Conservation (phyloP, 495 filamentous ascomycete genomes). For the Aspergillus hancockii region DNA sequence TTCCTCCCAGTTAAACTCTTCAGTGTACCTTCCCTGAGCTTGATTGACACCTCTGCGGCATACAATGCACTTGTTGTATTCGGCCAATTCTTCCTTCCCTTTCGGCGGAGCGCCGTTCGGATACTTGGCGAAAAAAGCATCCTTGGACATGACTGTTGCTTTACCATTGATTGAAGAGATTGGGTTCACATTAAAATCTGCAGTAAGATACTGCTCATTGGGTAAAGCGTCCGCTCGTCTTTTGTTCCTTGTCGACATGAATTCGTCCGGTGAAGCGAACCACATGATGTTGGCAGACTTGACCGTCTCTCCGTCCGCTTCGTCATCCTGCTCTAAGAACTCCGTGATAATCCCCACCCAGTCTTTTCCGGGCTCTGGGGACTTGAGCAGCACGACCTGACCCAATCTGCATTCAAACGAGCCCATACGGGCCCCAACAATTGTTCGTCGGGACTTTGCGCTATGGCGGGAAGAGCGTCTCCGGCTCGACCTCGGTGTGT, state of each 20-base stretch:
- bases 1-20: constrained; percentile 91
- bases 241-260: constrained; percentile 71
- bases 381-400: constrained; percentile 83
- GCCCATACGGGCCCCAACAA: constrained; percentile 85
- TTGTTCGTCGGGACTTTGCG: constrained; percentile 42
- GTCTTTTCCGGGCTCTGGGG: constrained; percentile 75
- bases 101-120: constrained; percentile 76
- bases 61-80: constrained; percentile 86
- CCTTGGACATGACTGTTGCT: constrained; percentile 73
- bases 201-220: constrained; percentile 92
- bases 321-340: constrained; percentile 67
- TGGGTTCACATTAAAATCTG: constrained; percentile 79
- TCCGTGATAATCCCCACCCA: constrained; percentile 89
- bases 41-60: constrained; percentile 89
- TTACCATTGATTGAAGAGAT: constrained; percentile 90
- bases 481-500: constrained; percentile 38
- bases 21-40: constrained; percentile 83
- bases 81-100: constrained; percentile 55
- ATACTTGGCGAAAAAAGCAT: constrained; percentile 64
- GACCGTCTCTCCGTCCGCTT: constrained; percentile 49
- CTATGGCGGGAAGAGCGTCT: constrained; percentile 33
- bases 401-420: constrained; percentile 77
- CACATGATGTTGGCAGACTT: constrained; percentile 79
- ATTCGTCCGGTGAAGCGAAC: constrained; percentile 90
- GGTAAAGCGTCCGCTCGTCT: constrained; percentile 78